These are phyloP conservation scores for Plasmodium adleri DNA, from an alignment of 169 alveolate species.

Conservation along the genomic window DNA sequence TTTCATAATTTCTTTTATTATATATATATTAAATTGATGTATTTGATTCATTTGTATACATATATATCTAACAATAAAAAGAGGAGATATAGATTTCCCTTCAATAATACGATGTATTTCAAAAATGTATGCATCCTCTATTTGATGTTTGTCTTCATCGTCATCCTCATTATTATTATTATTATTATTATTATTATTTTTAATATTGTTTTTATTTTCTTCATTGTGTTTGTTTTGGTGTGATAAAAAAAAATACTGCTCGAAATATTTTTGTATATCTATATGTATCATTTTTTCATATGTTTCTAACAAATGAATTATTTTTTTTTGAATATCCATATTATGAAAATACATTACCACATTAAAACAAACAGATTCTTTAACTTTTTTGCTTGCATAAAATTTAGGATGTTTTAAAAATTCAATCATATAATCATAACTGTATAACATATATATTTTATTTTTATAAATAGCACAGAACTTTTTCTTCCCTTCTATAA, in stretches of 20 bases:
- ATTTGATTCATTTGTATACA: constrained; percentile 40
- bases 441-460: constrained; percentile 37
- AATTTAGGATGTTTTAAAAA: constrained; percentile 53
- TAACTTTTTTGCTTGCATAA: constrained; percentile 52
- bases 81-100: constrained; percentile 23
- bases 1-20: constrained; percentile 14
- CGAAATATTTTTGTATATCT: constrained; percentile 38
- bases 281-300: constrained; percentile 39
- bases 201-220: background rate
- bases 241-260: background rate
- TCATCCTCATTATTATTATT: too few relatives aligned
- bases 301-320: constrained; percentile 3
- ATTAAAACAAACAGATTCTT: constrained; percentile 22
- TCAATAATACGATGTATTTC: constrained; percentile 27
- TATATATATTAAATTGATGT: constrained; percentile 37
- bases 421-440: constrained; percentile 31
- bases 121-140: constrained; percentile 24
- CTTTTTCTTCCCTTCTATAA: constrained; percentile 28
- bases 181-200: too few relatives aligned
- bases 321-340: constrained; percentile 20
- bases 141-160: background rate
- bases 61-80: constrained; percentile 58
- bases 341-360: constrained; percentile 59
- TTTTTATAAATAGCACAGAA: constrained; percentile 34
- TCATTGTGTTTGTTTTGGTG: background rate